These are phyloP conservation scores for Saccharomycopsis sp. DNA, from an alignment of 805 yeast species.

Conservation along the genomic window DNA sequence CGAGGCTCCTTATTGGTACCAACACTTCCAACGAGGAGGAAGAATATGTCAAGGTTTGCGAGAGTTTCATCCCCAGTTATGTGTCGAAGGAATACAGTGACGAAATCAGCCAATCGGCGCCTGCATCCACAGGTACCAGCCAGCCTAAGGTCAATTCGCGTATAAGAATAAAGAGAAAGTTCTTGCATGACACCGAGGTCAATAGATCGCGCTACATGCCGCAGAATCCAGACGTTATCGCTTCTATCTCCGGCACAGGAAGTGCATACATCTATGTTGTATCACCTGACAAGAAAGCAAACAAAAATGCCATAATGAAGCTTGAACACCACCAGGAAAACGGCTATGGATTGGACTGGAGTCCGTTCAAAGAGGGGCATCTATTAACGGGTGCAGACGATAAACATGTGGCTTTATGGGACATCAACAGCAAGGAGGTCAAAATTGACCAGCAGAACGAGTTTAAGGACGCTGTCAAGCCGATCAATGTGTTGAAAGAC, in stretches of 20 bases:
- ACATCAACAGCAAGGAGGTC: slow-evolving; percentile 28
- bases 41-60: slow-evolving; percentile 59
- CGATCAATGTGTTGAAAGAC: slow-evolving; percentile 28
- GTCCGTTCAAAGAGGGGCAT: slow-evolving; percentile 38
- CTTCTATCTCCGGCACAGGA: slow-evolving; percentile 66
- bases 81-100: slow-evolving; percentile 25
- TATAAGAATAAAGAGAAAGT: slow-evolving; percentile 54
- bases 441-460: slow-evolving; percentile 4
- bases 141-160: slow-evolving; percentile 40
- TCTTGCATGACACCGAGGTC: slow-evolving; percentile 54
- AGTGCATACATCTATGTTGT: slow-evolving; percentile 47
- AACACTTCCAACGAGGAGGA: slow-evolving; percentile 66
- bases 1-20: slow-evolving; percentile 60
- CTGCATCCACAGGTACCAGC: slow-evolving; percentile 19
- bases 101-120: slow-evolving; percentile 19
- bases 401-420: slow-evolving; percentile 55
- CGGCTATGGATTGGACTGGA: slow-evolving; percentile 76
- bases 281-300: slow-evolving; percentile 24
- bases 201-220: slow-evolving; percentile 71
- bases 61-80: slow-evolving; percentile 45
- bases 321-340: slow-evolving; percentile 53
- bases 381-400: slow-evolving; percentile 65
- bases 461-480: slow-evolving; percentile 19
- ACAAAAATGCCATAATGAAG: slow-evolving; percentile 26
- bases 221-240: slow-evolving; percentile 45